phyloP scores from a whole-genome alignment of 2,329 filamentous ascomycete genomes.

The Coniochaeta hoffmannii region DNA sequence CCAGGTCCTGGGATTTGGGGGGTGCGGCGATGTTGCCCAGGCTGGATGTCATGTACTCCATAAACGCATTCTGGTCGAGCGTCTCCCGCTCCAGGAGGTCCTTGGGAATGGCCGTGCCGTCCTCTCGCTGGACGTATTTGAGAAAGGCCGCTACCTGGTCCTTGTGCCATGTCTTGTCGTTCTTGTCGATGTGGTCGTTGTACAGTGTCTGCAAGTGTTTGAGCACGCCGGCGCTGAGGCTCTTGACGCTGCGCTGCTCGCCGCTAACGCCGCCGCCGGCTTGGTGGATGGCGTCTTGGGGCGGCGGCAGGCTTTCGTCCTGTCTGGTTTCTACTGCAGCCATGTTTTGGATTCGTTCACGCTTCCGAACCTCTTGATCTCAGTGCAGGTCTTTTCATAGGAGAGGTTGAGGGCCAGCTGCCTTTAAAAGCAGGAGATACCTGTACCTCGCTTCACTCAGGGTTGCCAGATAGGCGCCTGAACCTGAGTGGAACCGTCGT shows the following conservation, averaged over 20 bases:
- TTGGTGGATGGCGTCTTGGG: constrained; percentile 27
- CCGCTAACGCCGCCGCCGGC: constrained; percentile 41
- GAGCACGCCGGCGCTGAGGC: constrained; percentile 31
- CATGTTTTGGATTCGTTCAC: not conserved
- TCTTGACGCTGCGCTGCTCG: constrained; percentile 29
- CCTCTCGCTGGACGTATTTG: constrained; percentile 36
- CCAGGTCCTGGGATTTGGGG: constrained; percentile 25
- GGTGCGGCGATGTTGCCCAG: constrained; percentile 31
- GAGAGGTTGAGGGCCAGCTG: not conserved
- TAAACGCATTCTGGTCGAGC: constrained; percentile 40
- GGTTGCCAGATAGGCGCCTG: not conserved
- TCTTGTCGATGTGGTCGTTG: constrained; percentile 30
- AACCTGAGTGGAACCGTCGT: not conserved
- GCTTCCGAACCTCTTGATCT: no score
- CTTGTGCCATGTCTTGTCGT: constrained; percentile 34
- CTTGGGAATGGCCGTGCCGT: constrained; percentile 19
- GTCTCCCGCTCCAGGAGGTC: constrained; percentile 14
- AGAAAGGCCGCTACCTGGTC: constrained; percentile 39
- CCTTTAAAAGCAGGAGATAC: not conserved
- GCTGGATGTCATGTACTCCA: constrained; percentile 49
- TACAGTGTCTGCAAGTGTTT: constrained; percentile 40
- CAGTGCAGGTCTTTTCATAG: no score
- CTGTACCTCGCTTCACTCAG: not conserved
- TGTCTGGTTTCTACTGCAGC: not conserved
- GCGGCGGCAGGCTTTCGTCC: not conserved